Evolutionary conservation across 352 stramenopile genomes (phyloP), one percentile per base, ranked within the genome.

Genomic region (Pythium dissotocum): DNA sequence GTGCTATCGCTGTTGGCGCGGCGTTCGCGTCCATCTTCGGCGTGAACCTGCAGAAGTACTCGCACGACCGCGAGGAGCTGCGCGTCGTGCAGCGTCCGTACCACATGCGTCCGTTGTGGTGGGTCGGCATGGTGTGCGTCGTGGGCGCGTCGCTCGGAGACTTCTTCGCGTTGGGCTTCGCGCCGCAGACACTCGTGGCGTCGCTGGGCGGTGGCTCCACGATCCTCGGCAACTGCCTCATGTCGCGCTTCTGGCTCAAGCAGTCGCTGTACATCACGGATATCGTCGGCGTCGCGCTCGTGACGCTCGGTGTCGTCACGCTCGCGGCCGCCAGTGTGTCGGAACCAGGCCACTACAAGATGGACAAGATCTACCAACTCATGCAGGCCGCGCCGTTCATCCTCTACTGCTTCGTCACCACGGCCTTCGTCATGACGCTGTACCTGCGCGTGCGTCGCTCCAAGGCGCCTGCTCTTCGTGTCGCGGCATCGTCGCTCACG

Each of bases 1-100:
- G 86, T 38, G 70, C 77, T 35, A 88, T 97, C 67, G 85, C 83
- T 57, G 81, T 97, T 14, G 64, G 81, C 28, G 82, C 83, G n/a
- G 75, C 88, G 2, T 76, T 97, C 54, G 75, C 86, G 52, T 95
- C 88, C 64, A 97, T 96, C 79, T 92, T 97, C 46, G 90, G 90
- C 53, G 88, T 97, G 10, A 97, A 97, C 66, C 73, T 96, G 63
- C 89, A 97, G 72, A 97, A 97, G 76, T 95, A 95, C 66, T 94
- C 82, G 55, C 89, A 97, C 61, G 83, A 94, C 70, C 87, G 91
- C 67, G 90, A 97, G 65, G 88, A 90, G 56, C 65, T 79, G 61
- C 83, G 83, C 21, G 76, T 80, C 42, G 78, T 87, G 56, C 85
- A 71, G 52, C 80, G 87, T n/a, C 77, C 90, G 26, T 97, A 97